Conservation (phyloP, 306 rosid species). For the Prunus davidiana region DNA sequence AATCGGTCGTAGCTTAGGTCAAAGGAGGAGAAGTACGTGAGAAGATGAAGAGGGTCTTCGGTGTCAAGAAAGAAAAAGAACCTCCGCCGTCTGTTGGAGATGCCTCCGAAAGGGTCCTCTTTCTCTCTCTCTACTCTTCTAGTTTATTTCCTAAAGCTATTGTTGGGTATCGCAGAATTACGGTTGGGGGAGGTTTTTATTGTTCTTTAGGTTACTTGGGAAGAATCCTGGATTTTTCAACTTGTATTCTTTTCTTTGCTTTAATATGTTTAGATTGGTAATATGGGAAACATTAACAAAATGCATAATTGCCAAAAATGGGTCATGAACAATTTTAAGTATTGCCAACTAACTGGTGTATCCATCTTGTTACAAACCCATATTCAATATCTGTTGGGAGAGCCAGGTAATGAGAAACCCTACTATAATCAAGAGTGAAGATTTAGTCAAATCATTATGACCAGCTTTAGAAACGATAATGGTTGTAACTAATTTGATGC, state of each 20-base stretch:
- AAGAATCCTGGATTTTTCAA: not conserved
- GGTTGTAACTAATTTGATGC: not conserved
- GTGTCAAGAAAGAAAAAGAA: constrained; percentile 78
- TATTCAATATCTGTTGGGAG: not conserved
- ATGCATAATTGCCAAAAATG: not conserved
- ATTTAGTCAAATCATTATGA: not conserved
- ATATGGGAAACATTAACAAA: not conserved
- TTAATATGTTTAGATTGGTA: not conserved
- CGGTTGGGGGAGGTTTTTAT: not conserved
- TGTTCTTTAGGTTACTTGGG: not conserved
- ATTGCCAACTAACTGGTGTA: not conserved
- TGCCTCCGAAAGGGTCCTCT: constrained; percentile 73
- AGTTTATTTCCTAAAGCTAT: not conserved
- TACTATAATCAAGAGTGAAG: not conserved
- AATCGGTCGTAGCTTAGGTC: not conserved
- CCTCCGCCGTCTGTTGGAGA: constrained; percentile 88
- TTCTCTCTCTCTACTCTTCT: not conserved
- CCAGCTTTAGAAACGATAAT: not conserved
- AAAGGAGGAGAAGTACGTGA: not conserved
- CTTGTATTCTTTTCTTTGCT: not conserved
- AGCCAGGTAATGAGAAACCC: not conserved
- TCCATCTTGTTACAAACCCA: not conserved
- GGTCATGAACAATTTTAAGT: no score
- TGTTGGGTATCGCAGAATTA: not conserved
- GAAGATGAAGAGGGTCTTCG: constrained; percentile 82